phyloP scores from a whole-genome alignment of 805 yeast species.

The Kurtzmaniella cleridarum region DNA sequence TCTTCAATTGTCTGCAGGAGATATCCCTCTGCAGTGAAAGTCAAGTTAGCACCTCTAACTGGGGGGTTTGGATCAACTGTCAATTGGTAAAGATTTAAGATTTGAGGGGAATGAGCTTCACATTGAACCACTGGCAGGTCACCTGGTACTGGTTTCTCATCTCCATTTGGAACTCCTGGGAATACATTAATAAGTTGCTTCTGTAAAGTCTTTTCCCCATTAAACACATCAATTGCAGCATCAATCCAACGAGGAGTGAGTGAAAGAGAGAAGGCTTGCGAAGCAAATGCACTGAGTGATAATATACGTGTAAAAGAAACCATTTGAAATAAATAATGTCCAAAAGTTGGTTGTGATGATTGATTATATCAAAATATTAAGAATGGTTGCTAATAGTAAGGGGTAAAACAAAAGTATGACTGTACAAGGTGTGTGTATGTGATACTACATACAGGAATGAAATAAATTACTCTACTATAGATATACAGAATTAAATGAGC shows the following conservation, averaged over 20 bases:
- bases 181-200: constrained; percentile 10
- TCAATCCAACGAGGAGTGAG: too few species aligned
- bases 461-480: too few species aligned
- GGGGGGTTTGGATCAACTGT: constrained; percentile 85
- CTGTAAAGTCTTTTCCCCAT: neutral
- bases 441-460: too few species aligned
- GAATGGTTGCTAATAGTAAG: neutral
- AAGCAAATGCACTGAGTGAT: constrained; percentile 2
- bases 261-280: too few species aligned
- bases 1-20: constrained; percentile 54
- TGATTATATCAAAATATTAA: too few species aligned
- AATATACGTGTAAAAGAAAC: constrained; percentile 16
- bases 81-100: constrained; percentile 56
- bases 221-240: constrained; percentile 3
- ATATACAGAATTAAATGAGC: too few species aligned
- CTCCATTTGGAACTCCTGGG: constrained; percentile 24
- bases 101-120: constrained; percentile 58
- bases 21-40: constrained; percentile 70
- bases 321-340: constrained; percentile 8
- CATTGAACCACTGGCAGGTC: constrained; percentile 80
- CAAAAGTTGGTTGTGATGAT: neutral
- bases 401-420: too few species aligned
- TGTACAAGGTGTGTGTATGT: too few species aligned
- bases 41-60: constrained; percentile 72
- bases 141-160: constrained; percentile 78